Conservation (phyloP, 371 early-diverging fungal genomes). For the Mucor saturninus region DNA sequence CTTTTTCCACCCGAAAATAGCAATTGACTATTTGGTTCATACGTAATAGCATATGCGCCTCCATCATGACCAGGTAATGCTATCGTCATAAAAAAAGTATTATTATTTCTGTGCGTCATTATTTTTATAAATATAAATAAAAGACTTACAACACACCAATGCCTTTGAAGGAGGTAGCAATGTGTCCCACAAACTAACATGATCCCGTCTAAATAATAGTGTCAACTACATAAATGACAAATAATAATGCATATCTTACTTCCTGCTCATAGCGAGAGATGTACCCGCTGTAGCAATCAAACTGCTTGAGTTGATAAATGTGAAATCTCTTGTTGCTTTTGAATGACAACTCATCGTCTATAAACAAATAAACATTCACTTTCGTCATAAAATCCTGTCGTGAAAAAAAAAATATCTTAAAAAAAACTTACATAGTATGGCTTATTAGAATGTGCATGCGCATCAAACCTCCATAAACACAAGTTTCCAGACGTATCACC, state of each 20-base stretch:
- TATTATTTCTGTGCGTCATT: neutral
- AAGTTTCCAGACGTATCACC: constrained; percentile 71
- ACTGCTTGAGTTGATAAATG: constrained; percentile 73
- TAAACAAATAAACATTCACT: constrained; percentile 3
- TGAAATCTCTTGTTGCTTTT: constrained; percentile 72
- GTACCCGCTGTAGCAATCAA: constrained; percentile 79
- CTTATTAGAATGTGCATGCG: constrained; percentile 63
- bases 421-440: constrained; percentile 54
- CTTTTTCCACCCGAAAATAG: constrained; percentile 77
- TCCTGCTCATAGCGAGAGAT: constrained; percentile 58
- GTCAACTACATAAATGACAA: neutral
- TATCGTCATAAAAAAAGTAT: constrained; percentile 11
- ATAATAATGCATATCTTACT: constrained; percentile 39
- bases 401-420: neutral
- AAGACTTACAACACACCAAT: constrained; percentile 58
- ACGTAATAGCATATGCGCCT: constrained; percentile 74
- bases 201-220: constrained; percentile 39
- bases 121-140: neutral
- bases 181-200: constrained; percentile 82
- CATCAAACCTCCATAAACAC: constrained; percentile 77
- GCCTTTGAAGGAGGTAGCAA: constrained; percentile 69
- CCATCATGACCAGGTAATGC: constrained; percentile 54
- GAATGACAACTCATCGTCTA: constrained; percentile 64
- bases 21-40: constrained; percentile 62
- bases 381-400: neutral